Conservation (phyloP, 441 rosid species). For the Flueggea neowawraea region DNA sequence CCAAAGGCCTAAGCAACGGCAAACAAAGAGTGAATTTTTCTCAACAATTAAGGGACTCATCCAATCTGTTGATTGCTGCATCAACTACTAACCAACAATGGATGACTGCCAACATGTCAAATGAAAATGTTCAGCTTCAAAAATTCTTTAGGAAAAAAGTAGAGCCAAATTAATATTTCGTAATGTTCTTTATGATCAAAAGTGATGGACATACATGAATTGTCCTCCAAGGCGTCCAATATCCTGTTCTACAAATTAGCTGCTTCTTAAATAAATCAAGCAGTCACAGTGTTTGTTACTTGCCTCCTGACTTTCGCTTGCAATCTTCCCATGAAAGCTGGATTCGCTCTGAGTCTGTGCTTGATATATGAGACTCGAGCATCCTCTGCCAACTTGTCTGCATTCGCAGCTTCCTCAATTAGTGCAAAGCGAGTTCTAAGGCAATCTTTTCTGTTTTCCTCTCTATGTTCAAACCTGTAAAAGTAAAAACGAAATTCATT, state of each 20-base stretch:
- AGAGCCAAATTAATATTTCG: no score
- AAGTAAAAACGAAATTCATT: not conserved
- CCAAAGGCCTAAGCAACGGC: no score
- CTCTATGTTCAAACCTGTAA: slow-evolving; percentile 84
- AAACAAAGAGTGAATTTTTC: no score
- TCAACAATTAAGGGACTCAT: no score
- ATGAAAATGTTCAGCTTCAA: no score
- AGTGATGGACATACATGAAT: no score
- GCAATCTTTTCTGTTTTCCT: slow-evolving; percentile 95
- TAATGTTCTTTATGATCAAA: no score
- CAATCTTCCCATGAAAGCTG: slow-evolving; percentile 84
- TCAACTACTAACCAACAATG: no score
- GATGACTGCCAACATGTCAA: no score
- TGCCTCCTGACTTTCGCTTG: slow-evolving; percentile 49
- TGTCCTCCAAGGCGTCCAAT: no score
- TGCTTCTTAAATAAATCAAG: slow-evolving; percentile 22
- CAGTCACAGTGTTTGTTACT: slow-evolving; percentile 29
- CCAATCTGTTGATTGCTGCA: no score
- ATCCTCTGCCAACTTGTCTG: slow-evolving; percentile 68
- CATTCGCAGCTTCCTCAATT: slow-evolving; percentile 85
- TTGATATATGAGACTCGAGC: slow-evolving; percentile 70
- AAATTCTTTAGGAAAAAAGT: no score
- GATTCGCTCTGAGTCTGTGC: slow-evolving; percentile 70
- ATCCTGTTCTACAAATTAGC: not conserved
- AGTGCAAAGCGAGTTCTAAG: slow-evolving; percentile 70